Base-by-base conservation (phyloP, 2,329 filamentous ascomycete genomes). In the Diaporthe longicolla region DNA sequence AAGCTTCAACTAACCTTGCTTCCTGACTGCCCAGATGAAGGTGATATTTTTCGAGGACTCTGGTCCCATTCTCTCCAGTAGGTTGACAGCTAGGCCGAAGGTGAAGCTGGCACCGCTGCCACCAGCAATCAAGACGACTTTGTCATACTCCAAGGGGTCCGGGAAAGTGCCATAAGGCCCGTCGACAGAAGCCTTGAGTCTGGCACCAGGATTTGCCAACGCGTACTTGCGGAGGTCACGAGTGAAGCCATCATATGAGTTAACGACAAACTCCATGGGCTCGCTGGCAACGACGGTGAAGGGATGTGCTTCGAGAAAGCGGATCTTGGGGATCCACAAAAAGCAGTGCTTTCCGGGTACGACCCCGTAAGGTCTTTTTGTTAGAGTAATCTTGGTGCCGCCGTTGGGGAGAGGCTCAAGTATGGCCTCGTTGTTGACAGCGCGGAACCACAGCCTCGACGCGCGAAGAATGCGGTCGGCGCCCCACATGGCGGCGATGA, bases 101-200 rank as follows among this genome's bases (percentile, higher is more conserved):
- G 86, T 87, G 78, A 92, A 92, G 40, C 87, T 91, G 2, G 88
- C 90, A 2, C 91, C 90, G 68, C 89, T 89, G 6, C 90, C 91
- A 17, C 90, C 90, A 4, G 89, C 89, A 50, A 92, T 84, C 54
- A 92, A 81, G n/a, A 92, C 82, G 9, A 91, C 83, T 76, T 87
- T 88, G 78, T 91, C 88, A 74, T 85, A 89, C 19, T 84, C 81
- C 70, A 85, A 83, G 0, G 88, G 85, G 73, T 89, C 83, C 0
- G 89, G 89, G 32, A 88, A 82, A 0, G 85, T 85, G 35, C 90
- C 90, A 73, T 92, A 92, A 0, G 90, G 86, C 0, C 90, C 90
- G 73, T 92, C 89, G 2, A 90, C 84, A 0, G 89, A 90, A 0
- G 87, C 87, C 71, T 81, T 84, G 43, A 92, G 82, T 35, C 80